Percentiles rank a stretch among this genome's conserved stretches.
Conservation (phyloP, 495 filamentous ascomycete species). For the Xylaria curta region DNA sequence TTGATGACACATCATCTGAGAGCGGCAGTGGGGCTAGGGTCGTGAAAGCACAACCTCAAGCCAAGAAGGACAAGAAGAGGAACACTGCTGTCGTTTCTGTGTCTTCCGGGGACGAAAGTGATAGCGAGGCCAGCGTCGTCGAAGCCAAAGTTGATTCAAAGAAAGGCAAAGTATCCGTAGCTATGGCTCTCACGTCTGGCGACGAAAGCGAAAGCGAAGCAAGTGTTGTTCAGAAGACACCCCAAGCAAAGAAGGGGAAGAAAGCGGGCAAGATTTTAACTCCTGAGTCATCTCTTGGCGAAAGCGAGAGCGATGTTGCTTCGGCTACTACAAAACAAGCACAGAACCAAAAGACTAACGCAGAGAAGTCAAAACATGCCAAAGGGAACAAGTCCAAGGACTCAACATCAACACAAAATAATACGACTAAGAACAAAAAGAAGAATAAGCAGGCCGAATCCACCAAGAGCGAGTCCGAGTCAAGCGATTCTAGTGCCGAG, state of each 20-base stretch:
- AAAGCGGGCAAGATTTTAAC: not conserved
- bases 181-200: conserved; percentile 13
- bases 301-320: conserved; percentile 11
- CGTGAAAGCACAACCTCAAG: not conserved
- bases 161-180: conserved; percentile 13
- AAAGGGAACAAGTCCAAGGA: conserved; percentile 9
- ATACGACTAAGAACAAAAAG: conserved; percentile 26
- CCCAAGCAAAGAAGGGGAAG: conserved; percentile 9
- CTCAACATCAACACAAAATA: conserved; percentile 21
- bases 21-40: not conserved
- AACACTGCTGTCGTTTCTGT: not conserved
- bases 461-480: conserved; percentile 26
- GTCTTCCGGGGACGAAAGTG: conserved; percentile 19
- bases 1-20: not conserved
- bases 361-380: not conserved
- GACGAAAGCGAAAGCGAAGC: conserved; percentile 25
- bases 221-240: conserved; percentile 13
- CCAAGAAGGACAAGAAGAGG: not conserved
- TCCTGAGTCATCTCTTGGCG: conserved; percentile 1
- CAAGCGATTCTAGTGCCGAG: conserved; percentile 15
- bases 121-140: conserved; percentile 13
- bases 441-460: conserved; percentile 29
- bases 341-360: not conserved
- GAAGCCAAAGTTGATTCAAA: conserved; percentile 6
- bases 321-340: not conserved